These are phyloP conservation scores for Pleurotus salmoneostramineus DNA, from an alignment of 768 basidiomycete genomes.

Conservation along the genomic window DNA sequence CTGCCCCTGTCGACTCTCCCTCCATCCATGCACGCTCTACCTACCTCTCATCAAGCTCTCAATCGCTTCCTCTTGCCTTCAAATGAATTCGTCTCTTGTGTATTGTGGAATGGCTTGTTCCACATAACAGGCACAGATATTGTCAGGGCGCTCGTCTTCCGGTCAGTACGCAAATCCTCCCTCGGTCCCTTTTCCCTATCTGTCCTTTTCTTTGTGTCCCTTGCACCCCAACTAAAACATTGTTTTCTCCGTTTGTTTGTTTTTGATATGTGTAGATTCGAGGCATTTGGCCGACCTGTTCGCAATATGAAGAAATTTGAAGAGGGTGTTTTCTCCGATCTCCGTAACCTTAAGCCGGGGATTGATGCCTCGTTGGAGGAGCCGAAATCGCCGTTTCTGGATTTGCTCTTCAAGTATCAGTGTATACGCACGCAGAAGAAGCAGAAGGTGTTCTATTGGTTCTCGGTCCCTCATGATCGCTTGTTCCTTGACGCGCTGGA, in stretches of 20 bases:
- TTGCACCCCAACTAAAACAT: constrained; percentile 9
- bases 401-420: constrained; percentile 92
- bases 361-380: constrained; percentile 91
- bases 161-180: constrained; percentile 37
- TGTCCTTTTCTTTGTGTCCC: constrained; percentile 4
- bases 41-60: constrained; percentile 68
- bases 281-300: constrained; percentile 87
- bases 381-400: constrained; percentile 96
- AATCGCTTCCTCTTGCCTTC: constrained; percentile 86
- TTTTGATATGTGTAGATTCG: constrained; percentile 8
- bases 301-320: constrained; percentile 96
- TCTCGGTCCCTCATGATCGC: constrained; percentile 94
- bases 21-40: constrained; percentile 30
- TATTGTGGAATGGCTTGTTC: constrained; percentile 87
- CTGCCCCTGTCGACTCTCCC: constrained; percentile 16
- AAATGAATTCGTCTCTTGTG: constrained; percentile 86
- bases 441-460: constrained; percentile 99
- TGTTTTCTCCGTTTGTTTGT: not conserved
- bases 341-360: constrained; percentile 92
- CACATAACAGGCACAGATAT: constrained; percentile 98
- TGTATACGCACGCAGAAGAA: constrained; percentile 98
- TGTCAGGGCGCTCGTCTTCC: constrained; percentile 90
- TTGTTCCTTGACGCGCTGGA: constrained; percentile 96
- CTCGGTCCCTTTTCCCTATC: constrained; percentile 2
- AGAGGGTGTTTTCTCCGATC: constrained; percentile 92